Base-by-base conservation (phyloP, 345 rosid species). In the Citrus inodora region DNA sequence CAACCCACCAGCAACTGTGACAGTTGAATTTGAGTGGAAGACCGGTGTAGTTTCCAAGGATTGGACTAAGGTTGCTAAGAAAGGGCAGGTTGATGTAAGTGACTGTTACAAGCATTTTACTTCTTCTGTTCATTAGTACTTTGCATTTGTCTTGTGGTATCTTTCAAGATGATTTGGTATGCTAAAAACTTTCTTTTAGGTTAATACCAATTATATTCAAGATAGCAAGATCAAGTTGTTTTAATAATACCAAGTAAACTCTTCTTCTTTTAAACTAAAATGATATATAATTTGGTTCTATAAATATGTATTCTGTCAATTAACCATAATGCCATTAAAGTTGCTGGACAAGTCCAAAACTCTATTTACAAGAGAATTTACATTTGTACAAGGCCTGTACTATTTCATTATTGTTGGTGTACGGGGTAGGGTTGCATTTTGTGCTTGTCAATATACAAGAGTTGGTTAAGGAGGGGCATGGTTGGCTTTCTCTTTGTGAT, bases 41-140 rank as follows among this genome's bases (percentile, higher is more conserved):
- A 84, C 89, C 40, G 98, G 98, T 42, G 85, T 95, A 68, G 88
- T 85, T 46, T 85, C 98, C n/a, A 92, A 86, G 81, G 97, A 93
- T 78, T 93, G 97, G 98, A 40, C 87, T 56, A 88, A 79, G 33
- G 83, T 95, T 79, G 97, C 97, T 5, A 90, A 87, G 84, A 90
- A 90, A 80, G 95, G 92, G 60, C 89, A 88, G 69, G 70, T 95
- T 55, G 90, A 89, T 19, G 98, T 93, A 78, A 81, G 85, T 56
- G 30, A 46, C 35, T 46, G 46, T 30, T 35, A 2, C 24, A 3
- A 21, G 25, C 40, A 30, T 71, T 71, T 19, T 33, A 42, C 7
- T 19, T 14, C 24, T 53, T 82, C 55, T 13, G 4, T 21, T 0
- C 33, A 7, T n/a, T 63, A 25, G 17, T 7, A 30, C 19, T 71